phyloP scores from a whole-genome alignment of 768 basidiomycete genomes.

The Rubroboletus satanas region DNA sequence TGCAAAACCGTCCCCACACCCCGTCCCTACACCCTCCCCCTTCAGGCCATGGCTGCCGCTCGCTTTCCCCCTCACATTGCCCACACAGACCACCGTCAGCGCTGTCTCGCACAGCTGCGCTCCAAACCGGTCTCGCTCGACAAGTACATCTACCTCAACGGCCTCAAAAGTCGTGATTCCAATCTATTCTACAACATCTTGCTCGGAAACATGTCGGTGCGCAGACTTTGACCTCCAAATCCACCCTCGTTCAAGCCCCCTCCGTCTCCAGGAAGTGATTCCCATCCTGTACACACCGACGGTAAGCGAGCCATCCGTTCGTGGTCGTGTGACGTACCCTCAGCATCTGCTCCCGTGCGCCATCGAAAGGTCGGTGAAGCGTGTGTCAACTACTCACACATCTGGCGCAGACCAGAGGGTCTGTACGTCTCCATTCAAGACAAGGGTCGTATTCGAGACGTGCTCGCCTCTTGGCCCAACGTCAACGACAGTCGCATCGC shows the following conservation, averaged over 20 bases:
- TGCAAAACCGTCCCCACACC: background rate
- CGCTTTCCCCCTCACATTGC: constrained; percentile 48
- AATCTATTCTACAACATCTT: constrained; percentile 65
- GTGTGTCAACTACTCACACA: constrained; percentile 66
- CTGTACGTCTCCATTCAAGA: constrained; percentile 61
- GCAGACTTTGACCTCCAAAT: constrained; percentile 6
- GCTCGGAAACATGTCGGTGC: constrained; percentile 55
- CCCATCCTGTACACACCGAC: constrained; percentile 78
- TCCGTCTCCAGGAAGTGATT: constrained; percentile 43
- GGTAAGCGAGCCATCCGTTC: constrained; percentile 30
- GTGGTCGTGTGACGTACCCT: constrained; percentile 9
- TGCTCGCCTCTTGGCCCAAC: constrained; percentile 52
- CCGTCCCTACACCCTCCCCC: no score
- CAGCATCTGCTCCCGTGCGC: background rate
- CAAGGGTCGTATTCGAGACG: constrained; percentile 57
- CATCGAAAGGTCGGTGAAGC: constrained; percentile 55
- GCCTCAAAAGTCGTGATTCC: constrained; percentile 58
- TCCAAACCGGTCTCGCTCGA: constrained; percentile 55
- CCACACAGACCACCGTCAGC: constrained; percentile 49
- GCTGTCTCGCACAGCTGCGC: constrained; percentile 55
- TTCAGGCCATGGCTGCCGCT: constrained; percentile 27
- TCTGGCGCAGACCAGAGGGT: constrained; percentile 62
- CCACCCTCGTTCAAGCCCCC: background rate
- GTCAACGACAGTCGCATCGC: constrained; percentile 52
- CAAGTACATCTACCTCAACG: constrained; percentile 68